A percentile compares a stretch with the other conserved stretches of the same genome.
Evolutionary conservation across 768 basidiomycete genomes (phyloP).

Genomic region (Xanthoconium purpureum): DNA sequence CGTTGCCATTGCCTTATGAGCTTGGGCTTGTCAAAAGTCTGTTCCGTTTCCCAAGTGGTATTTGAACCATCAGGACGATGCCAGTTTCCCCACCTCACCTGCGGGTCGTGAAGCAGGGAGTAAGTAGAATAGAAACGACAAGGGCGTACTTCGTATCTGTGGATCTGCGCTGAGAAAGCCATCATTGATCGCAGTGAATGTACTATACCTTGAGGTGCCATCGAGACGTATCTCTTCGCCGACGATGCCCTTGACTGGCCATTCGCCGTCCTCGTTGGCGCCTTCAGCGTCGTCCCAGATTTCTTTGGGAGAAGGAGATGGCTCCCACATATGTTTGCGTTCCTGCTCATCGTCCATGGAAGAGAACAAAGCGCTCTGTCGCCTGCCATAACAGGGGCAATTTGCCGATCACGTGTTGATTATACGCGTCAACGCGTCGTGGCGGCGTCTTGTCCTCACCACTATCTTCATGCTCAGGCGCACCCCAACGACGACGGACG

Average conservation of each 20-base stretch:
- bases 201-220: slow-evolving; percentile 25
- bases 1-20: slow-evolving; percentile 35
- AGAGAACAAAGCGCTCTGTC: neutral
- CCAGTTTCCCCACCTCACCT: slow-evolving; percentile 58
- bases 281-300: slow-evolving; percentile 33
- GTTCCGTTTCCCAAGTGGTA: slow-evolving; percentile 48
- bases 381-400: neutral
- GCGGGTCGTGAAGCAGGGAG: neutral
- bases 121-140: neutral
- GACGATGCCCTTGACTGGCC: slow-evolving; percentile 29
- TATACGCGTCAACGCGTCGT: slow-evolving; percentile 10
- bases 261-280: slow-evolving; percentile 30
- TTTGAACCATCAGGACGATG: slow-evolving; percentile 49
- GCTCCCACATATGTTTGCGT: slow-evolving; percentile 21
- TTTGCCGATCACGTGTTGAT: slow-evolving; percentile 23
- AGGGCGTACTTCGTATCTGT: slow-evolving; percentile 32
- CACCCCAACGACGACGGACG: slow-evolving; percentile 65
- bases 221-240: slow-evolving; percentile 33
- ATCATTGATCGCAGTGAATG: neutral
- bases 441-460: neutral
- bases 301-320: slow-evolving; percentile 30
- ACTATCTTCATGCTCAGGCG: slow-evolving; percentile 61
- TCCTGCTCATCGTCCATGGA: neutral
- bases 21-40: slow-evolving; percentile 12
- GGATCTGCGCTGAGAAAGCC: slow-evolving; percentile 5